These are phyloP conservation scores for Dendryphion nanum DNA, from an alignment of 2,329 filamentous ascomycete genomes.

Conservation along the genomic window DNA sequence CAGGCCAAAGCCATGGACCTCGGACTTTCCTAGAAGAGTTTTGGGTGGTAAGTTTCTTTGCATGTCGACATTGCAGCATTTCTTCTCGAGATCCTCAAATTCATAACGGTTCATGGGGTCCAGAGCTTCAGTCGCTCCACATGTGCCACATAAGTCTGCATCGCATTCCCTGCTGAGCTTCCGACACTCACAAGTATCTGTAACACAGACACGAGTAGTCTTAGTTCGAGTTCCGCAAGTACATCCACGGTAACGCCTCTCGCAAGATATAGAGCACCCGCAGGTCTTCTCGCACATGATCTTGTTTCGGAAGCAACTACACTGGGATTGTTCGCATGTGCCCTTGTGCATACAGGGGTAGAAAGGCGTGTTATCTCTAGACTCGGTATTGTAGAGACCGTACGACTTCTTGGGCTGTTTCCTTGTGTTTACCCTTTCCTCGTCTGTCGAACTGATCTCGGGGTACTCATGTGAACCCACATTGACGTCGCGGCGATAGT, in stretches of 20 bases:
- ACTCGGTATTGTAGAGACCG: too few relatives aligned
- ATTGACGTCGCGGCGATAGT: too few relatives aligned
- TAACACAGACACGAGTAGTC: slow-evolving; percentile 47
- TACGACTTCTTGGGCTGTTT: too few relatives aligned
- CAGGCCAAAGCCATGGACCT: slow-evolving; percentile 72
- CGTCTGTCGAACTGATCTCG: too few relatives aligned
- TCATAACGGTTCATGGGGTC: slow-evolving; percentile 67
- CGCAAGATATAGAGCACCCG: slow-evolving; percentile 61
- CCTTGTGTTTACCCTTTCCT: too few relatives aligned
- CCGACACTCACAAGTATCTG: slow-evolving; percentile 63
- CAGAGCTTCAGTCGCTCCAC: slow-evolving; percentile 67
- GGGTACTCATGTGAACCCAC: too few relatives aligned
- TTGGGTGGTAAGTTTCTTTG: slow-evolving; percentile 67
- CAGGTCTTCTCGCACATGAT: slow-evolving; percentile 74
- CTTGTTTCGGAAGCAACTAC: slow-evolving; percentile 60
- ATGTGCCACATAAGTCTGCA: slow-evolving; percentile 68
- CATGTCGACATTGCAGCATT: slow-evolving; percentile 71
- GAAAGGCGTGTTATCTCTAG: slow-evolving; percentile 38
- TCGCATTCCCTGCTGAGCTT: slow-evolving; percentile 78
- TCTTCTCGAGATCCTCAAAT: slow-evolving; percentile 54
- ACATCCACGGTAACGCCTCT: slow-evolving; percentile 48
- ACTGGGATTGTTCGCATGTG: slow-evolving; percentile 57
- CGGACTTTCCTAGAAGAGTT: slow-evolving; percentile 68
- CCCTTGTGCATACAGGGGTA: slow-evolving; percentile 70
- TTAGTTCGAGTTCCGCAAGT: slow-evolving; percentile 25